Conservation (phyloP, 495 filamentous ascomycete genomes). For the Xeromyces bisporus region DNA sequence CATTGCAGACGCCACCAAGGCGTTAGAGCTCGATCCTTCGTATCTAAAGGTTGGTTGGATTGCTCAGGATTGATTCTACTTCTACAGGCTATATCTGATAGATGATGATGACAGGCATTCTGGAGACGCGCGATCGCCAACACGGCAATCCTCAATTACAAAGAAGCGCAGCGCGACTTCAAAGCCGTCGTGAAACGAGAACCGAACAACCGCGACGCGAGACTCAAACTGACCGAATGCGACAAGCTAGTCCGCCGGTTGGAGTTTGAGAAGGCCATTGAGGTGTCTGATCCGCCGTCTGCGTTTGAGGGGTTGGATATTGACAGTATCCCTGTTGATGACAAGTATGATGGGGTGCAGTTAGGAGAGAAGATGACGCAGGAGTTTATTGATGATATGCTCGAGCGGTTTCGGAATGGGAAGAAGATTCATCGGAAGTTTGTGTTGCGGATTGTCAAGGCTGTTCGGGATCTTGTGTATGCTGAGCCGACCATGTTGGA, state of each 20-base stretch:
- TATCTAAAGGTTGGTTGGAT: constrained; percentile 55
- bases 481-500: constrained; percentile 96
- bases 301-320: constrained; percentile 83
- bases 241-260: constrained; percentile 80
- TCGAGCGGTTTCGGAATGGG: constrained; percentile 82
- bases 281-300: constrained; percentile 77
- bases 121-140: constrained; percentile 86
- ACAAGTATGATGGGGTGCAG: constrained; percentile 66
- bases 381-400: constrained; percentile 95
- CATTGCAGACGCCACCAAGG: constrained; percentile 81
- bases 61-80: too few relatives aligned
- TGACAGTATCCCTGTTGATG: constrained; percentile 65
- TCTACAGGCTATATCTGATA: too few relatives aligned
- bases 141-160: constrained; percentile 72
- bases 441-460: constrained; percentile 85
- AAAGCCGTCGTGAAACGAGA: constrained; percentile 75
- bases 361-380: constrained; percentile 78
- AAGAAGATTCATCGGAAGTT: constrained; percentile 95
- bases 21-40: constrained; percentile 74
- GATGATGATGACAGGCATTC: constrained; percentile 75
- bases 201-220: constrained; percentile 77
- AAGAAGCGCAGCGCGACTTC: constrained; percentile 82
- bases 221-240: constrained; percentile 74
- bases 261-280: constrained; percentile 89
- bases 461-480: constrained; percentile 76